Percentiles rank a stretch among this genome's conserved stretches.
phyloP scores from a whole-genome alignment of 202 grass and related monocot species.

The Tripidium arundinaceum region DNA sequence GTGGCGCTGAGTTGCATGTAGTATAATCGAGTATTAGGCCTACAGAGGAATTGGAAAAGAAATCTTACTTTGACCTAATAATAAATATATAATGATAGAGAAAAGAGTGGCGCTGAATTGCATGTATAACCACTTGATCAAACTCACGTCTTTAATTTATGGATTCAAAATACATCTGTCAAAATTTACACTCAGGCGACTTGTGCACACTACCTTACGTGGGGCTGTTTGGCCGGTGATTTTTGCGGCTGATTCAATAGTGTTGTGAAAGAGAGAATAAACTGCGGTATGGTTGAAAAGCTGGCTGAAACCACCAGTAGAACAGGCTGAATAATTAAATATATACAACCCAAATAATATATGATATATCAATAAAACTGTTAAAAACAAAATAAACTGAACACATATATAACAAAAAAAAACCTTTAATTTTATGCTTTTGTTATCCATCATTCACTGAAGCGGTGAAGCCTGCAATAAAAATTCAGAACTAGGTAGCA shows the following conservation, averaged over 20 bases:
- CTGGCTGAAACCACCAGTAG: too few relatives aligned
- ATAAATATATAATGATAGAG: not conserved
- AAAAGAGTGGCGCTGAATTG: not conserved
- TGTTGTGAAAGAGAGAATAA: too few relatives aligned
- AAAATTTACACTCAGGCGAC: not conserved
- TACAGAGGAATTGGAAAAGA: not conserved
- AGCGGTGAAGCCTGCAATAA: not conserved
- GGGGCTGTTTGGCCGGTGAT: too few relatives aligned
- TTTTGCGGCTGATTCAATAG: too few relatives aligned
- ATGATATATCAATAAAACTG: not conserved
- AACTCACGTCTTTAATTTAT: not conserved
- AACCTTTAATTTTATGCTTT: not conserved
- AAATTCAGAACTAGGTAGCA: not conserved
- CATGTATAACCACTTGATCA: not conserved
- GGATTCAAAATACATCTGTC: not conserved
- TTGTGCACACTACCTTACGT: constrained; percentile 1
- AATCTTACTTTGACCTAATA: not conserved
- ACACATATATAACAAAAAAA: not conserved
- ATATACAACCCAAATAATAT: not conserved
- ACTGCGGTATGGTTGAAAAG: too few relatives aligned
- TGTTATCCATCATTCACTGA: not conserved
- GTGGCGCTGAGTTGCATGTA: not conserved
- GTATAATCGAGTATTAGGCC: not conserved
- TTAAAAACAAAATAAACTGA: not conserved
- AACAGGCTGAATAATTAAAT: not conserved